Percentiles rank a stretch among this genome's conserved stretches.
Evolutionary conservation across 2,329 filamentous ascomycete genomes (phyloP).

Genomic region (Fusarium lyarnte): DNA sequence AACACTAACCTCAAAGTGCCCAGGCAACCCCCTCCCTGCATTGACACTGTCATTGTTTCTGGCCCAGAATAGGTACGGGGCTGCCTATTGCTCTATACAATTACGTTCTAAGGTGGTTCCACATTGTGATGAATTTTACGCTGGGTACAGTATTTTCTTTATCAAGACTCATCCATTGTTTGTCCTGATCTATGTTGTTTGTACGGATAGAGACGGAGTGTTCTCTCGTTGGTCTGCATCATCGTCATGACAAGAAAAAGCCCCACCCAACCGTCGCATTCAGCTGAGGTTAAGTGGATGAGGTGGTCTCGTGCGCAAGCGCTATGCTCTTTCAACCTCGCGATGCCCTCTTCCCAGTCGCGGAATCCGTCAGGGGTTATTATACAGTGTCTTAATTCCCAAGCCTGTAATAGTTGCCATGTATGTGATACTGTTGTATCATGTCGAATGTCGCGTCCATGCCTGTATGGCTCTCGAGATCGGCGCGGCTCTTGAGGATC

Average conservation of each 20-base stretch:
- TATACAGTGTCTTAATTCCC: neutral
- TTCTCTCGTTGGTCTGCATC: constrained; percentile 15
- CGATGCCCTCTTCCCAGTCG: constrained; percentile 5
- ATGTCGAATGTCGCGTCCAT: neutral
- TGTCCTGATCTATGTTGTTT: neutral
- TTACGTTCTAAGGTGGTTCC: neutral
- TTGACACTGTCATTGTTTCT: constrained; percentile 40
- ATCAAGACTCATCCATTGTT: neutral
- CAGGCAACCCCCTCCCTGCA: constrained; percentile 42
- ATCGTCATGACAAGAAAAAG: constrained; percentile 24
- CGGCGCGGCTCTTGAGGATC: constrained; percentile 6
- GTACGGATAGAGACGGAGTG: neutral
- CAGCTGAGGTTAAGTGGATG: constrained; percentile 17
- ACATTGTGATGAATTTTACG: neutral
- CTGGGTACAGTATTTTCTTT: neutral
- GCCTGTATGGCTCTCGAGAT: neutral
- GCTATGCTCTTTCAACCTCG: constrained; percentile 1
- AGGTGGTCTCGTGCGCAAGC: constrained; percentile 41
- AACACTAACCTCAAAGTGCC: constrained; percentile 6
- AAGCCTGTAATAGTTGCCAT: neutral
- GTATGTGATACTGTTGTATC: neutral
- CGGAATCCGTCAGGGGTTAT: neutral
- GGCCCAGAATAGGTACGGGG: constrained; percentile 39
- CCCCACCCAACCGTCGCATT: constrained; percentile 38
- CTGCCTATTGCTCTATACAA: neutral